These are phyloP conservation scores for Sclerospora graminicola DNA, from an alignment of 352 stramenopile genomes.

Conservation along the genomic window DNA sequence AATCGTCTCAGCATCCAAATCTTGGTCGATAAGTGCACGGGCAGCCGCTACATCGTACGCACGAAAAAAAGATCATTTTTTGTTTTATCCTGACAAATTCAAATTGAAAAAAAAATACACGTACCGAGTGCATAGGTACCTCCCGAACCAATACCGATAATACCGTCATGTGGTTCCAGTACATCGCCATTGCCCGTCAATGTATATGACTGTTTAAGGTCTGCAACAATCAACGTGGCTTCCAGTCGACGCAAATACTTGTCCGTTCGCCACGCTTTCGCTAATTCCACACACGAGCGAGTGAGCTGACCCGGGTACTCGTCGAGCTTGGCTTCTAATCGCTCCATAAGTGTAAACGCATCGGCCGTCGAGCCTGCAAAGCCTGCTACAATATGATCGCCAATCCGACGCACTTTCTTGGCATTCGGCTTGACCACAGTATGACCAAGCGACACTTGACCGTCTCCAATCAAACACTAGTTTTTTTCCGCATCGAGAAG, in stretches of 20 bases:
- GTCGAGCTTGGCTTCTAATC: slow-evolving; percentile 96
- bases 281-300: slow-evolving; percentile 96
- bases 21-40: slow-evolving; percentile 91
- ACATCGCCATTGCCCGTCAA: slow-evolving; percentile 98
- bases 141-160: slow-evolving; percentile 93
- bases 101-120: slow-evolving; percentile 13
- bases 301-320: slow-evolving; percentile 96
- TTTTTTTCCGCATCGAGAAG: background rate
- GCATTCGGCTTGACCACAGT: slow-evolving; percentile 97
- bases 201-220: slow-evolving; percentile 93
- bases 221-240: slow-evolving; percentile 90
- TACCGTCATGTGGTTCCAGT: slow-evolving; percentile 92
- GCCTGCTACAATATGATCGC: slow-evolving; percentile 91
- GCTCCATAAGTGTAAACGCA: slow-evolving; percentile 97
- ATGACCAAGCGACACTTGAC: slow-evolving; percentile 93
- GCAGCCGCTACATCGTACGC: slow-evolving; percentile 77
- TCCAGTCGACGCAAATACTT: slow-evolving; percentile 97
- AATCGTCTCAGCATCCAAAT: slow-evolving; percentile 92
- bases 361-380: slow-evolving; percentile 97
- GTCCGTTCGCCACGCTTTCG: slow-evolving; percentile 98
- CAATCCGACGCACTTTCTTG: slow-evolving; percentile 95
- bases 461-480: slow-evolving; percentile 94
- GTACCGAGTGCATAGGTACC: slow-evolving; percentile 90
- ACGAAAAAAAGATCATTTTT: slow-evolving; percentile 2
- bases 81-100: background rate